phyloP scores from a whole-genome alignment of 768 basidiomycete genomes.

The Auricularia sp. region DNA sequence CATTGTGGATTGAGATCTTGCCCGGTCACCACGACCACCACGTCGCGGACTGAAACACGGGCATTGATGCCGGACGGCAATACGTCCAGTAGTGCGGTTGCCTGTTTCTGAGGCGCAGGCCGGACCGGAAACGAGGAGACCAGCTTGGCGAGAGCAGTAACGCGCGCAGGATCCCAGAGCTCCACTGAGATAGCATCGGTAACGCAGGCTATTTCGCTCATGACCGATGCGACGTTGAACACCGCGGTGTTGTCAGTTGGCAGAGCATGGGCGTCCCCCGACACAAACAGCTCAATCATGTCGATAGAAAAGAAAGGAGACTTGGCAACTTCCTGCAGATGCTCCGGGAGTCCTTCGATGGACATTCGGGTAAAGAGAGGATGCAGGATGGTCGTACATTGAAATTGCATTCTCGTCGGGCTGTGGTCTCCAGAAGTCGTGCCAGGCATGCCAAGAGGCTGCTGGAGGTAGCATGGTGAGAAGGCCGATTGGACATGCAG shows the following conservation, averaged over 20 bases:
- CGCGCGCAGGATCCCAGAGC: constrained; percentile 53
- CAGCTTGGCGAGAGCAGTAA: constrained; percentile 43
- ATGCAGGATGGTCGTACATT: not conserved
- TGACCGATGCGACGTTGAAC: constrained; percentile 32
- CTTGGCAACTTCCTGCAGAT: not conserved
- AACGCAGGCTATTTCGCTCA: constrained; percentile 37
- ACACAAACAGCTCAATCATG: constrained; percentile 36
- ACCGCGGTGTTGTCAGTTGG: constrained; percentile 39
- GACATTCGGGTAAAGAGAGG: not conserved
- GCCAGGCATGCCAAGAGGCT: constrained; percentile 22
- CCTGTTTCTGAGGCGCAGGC: not conserved
- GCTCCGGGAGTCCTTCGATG: not conserved
- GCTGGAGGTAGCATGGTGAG: constrained; percentile 15
- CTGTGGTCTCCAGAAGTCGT: not conserved
- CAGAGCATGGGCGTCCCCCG: constrained; percentile 37
- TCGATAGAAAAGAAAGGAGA: constrained; percentile 46
- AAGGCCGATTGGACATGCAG: constrained; percentile 36
- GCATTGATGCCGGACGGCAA: constrained; percentile 47
- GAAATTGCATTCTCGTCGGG: constrained; percentile 32
- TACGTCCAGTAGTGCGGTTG: constrained; percentile 20
- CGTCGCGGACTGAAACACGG: constrained; percentile 47
- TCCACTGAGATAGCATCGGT: constrained; percentile 54
- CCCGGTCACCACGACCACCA: constrained; percentile 63
- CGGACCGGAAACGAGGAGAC: constrained; percentile 25
- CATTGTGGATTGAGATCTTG: constrained; percentile 71